Conservation (phyloP, 192 early-diverging fungal species). For the Haplosporangium gracile region DNA sequence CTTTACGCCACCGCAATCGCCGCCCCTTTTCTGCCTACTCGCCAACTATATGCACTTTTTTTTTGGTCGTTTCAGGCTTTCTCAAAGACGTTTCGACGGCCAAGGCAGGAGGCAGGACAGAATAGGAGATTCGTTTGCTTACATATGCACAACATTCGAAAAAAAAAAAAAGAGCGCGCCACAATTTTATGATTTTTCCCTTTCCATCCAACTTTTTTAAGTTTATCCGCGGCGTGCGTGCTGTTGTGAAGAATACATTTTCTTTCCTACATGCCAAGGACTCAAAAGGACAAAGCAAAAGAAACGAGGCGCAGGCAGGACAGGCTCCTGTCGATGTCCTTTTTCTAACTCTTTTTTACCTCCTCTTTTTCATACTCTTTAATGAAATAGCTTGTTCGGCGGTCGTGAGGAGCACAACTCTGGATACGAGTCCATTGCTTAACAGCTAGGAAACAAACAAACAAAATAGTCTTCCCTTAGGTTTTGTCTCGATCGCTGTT, state of each 20-base stretch:
- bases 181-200: background rate
- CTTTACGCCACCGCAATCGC: too few species aligned
- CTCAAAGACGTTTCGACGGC: too few species aligned
- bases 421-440: slow-evolving; percentile 35
- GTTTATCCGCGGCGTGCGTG: background rate
- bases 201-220: background rate
- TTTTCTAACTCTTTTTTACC: background rate
- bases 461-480: background rate
- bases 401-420: slow-evolving; percentile 47
- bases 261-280: background rate
- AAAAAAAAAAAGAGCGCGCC: background rate
- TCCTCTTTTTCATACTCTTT: background rate
- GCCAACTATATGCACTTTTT: too few species aligned
- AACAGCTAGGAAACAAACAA: background rate
- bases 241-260: too few species aligned
- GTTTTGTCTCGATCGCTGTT: background rate
- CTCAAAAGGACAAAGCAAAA: background rate
- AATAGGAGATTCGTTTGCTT: background rate
- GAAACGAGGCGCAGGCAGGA: background rate
- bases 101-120: too few species aligned
- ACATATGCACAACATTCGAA: background rate
- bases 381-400: slow-evolving; percentile 24
- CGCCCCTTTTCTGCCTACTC: too few species aligned
- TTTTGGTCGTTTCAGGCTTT: background rate
- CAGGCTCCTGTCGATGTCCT: background rate